Percentiles rank a stretch among this genome's conserved stretches.
These are phyloP conservation scores for Geotrichum phurueaensis DNA, from an alignment of 1,139 yeast genomes.

Conservation along the genomic window DNA sequence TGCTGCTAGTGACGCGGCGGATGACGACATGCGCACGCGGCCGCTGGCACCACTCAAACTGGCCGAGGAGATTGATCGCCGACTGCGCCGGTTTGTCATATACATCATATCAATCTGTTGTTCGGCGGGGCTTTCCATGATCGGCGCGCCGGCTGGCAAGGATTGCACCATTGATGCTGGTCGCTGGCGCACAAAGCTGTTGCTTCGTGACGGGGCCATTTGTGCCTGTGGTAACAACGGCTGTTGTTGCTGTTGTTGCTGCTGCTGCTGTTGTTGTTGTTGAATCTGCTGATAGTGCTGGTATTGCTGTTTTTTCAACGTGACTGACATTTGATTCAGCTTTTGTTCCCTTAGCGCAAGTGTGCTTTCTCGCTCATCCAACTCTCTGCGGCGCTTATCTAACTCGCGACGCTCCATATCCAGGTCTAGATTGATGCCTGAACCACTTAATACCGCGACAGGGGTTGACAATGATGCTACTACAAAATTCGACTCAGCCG, in stretches of 20 bases:
- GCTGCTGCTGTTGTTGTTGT: background rate
- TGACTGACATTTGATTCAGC: slow-evolving; percentile 9
- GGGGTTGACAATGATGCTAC: slow-evolving; percentile 1
- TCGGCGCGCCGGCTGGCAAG: background rate
- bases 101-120: slow-evolving; percentile 10
- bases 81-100: slow-evolving; percentile 3
- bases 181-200: background rate
- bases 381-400: slow-evolving; percentile 11
- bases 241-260: background rate
- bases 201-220: background rate
- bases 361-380: slow-evolving; percentile 8
- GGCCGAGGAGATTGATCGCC: slow-evolving; percentile 1
- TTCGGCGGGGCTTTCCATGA: slow-evolving; percentile 1
- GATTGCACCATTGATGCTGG: background rate
- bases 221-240: background rate
- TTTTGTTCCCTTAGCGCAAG: slow-evolving; percentile 11
- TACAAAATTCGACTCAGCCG: background rate
- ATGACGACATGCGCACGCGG: background rate
- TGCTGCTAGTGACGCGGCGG: background rate
- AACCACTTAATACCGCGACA: background rate
- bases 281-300: background rate
- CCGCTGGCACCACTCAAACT: background rate
- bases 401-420: background rate
- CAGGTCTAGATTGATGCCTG: background rate
- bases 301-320: background rate